Percentiles rank a stretch among this genome's conserved stretches.
Conservation (phyloP, 352 stramenopile species). For the Globisporangium cystogenes region DNA sequence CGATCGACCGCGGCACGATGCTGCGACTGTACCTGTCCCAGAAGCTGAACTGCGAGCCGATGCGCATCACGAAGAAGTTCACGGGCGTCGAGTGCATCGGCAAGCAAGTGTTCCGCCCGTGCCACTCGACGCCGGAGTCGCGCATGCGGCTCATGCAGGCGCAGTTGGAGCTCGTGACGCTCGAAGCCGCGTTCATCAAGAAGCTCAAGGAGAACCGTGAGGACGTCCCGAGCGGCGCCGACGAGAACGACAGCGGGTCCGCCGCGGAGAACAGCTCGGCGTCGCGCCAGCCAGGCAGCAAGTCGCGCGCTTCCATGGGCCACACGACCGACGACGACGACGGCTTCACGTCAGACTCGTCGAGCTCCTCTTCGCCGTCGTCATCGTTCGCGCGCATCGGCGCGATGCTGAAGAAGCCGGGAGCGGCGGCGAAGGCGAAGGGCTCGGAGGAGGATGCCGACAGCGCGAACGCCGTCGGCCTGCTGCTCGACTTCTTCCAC, state of each 20-base stretch:
- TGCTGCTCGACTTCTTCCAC: constrained; percentile 79
- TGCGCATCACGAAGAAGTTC: constrained; percentile 93
- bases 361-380: constrained; percentile 7
- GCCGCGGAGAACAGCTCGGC: not conserved
- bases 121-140: constrained; percentile 57
- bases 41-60: constrained; percentile 91
- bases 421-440: not conserved
- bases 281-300: constrained; percentile 20
- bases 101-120: constrained; percentile 85
- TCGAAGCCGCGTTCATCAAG: constrained; percentile 76
- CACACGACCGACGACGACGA: constrained; percentile 13
- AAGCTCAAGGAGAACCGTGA: constrained; percentile 77
- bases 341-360: constrained; percentile 30
- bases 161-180: constrained; percentile 59
- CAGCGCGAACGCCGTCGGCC: constrained; percentile 58
- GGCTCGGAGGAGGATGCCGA: constrained; percentile 30
- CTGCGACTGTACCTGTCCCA: constrained; percentile 88
- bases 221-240: constrained; percentile 42
- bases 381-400: not conserved
- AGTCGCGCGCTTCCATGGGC: constrained; percentile 5
- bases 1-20: constrained; percentile 85
- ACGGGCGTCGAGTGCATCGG: constrained; percentile 88
- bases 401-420: constrained; percentile 6
- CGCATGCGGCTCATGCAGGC: constrained; percentile 67
- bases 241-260: constrained; percentile 37